A percentile compares a stretch with the other conserved stretches of the same genome.
Evolutionary conservation across 345 rosid species (phyloP).

Genomic region (Bruguiera gymnorhiza): DNA sequence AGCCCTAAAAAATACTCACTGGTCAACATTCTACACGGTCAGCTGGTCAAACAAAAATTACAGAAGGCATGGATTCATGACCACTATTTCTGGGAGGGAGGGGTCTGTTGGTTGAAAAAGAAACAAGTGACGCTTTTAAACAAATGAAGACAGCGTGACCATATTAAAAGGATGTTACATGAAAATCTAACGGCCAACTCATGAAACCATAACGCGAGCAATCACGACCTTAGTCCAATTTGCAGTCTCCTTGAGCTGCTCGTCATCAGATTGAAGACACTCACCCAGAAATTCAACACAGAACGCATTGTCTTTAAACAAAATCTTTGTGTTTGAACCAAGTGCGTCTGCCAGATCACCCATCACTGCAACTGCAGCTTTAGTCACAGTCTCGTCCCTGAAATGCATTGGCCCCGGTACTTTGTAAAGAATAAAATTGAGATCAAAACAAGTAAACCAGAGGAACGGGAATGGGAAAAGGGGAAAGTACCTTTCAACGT

Average conservation of each 20-base stretch:
- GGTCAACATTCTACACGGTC: conserved; percentile 10
- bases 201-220: conserved; percentile 63
- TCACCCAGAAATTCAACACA: conserved; percentile 56
- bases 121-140: neutral
- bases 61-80: conserved; percentile 16
- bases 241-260: conserved; percentile 81
- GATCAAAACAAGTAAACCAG: neutral
- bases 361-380: conserved; percentile 87
- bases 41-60: conserved; percentile 16
- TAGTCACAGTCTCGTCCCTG: conserved; percentile 86
- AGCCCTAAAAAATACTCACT: conserved; percentile 12
- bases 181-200: conserved; percentile 11
- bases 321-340: conserved; percentile 61
- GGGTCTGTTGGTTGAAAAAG: no score
- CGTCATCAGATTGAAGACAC: conserved; percentile 82
- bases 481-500: conserved; percentile 46
- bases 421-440: conserved; percentile 1
- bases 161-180: neutral
- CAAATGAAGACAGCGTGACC: neutral
- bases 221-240: conserved; percentile 88
- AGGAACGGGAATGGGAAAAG: neutral
- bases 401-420: neutral
- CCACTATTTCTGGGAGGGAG: neutral
- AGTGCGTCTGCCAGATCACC: conserved; percentile 90
- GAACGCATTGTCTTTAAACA: conserved; percentile 62